phyloP scores from a whole-genome alignment of 352 stramenopile genomes.

The Pythium aristosporum region DNA sequence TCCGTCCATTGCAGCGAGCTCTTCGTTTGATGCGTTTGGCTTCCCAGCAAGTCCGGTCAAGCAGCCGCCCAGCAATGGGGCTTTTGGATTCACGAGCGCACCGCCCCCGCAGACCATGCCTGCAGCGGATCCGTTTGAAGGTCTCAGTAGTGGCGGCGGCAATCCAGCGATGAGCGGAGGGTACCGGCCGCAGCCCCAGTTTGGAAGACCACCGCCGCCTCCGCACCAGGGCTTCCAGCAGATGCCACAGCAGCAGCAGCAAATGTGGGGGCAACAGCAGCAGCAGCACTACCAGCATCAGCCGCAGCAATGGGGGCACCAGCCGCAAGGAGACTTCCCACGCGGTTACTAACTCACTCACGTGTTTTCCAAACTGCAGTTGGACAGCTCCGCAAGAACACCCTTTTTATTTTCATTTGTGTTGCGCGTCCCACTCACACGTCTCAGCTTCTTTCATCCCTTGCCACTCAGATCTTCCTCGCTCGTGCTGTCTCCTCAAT shows the following conservation, averaged over 20 bases:
- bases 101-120: constrained; percentile 13
- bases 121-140: constrained; percentile 49
- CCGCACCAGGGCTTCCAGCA: constrained; percentile 19
- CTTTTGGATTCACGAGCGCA: constrained; percentile 21
- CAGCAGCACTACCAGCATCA: constrained; percentile 3
- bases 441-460: constrained; percentile 16
- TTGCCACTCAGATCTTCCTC: background rate
- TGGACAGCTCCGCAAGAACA: too few relatives aligned
- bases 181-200: constrained; percentile 29
- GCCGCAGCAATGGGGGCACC: constrained; percentile 37
- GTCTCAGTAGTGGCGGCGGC: constrained; percentile 29
- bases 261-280: constrained; percentile 18
- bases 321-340: constrained; percentile 28
- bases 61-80: constrained; percentile 14
- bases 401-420: too few relatives aligned
- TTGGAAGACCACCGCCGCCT: constrained; percentile 3
- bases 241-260: constrained; percentile 16
- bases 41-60: constrained; percentile 56
- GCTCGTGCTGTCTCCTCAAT: background rate
- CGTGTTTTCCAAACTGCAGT: too few relatives aligned
- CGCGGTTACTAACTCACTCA: constrained; percentile 19
- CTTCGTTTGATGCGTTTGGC: constrained; percentile 48
- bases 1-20: constrained; percentile 1
- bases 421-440: background rate
- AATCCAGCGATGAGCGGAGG: constrained; percentile 17